Base-by-base conservation (phyloP, 169 alveolate species). In the Perkinsus chesapeaki region DNA sequence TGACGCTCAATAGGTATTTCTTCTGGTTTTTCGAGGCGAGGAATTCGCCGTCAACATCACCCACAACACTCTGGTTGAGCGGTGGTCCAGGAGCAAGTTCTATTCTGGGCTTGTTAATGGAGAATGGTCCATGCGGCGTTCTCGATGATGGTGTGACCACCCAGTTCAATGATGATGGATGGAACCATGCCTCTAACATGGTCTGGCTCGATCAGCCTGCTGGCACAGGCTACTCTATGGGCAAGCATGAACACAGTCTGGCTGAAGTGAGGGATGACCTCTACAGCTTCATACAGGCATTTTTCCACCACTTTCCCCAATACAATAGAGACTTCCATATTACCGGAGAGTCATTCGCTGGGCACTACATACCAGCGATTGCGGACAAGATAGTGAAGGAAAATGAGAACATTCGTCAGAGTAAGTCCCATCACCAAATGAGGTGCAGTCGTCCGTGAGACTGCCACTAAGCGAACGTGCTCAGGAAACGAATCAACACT, bases 81-180 rank as follows among this genome's bases (percentile, higher is more conserved):
- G 99, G 99, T 34, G 99, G 99, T 48, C 99, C 93, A 39, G 97
- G 99, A 39, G 97, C 98, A 91, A 94, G 97, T 36, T 95, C 97
- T 39, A 94, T 96, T 94, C 91, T 96, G 82, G 99, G 98, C 27
- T 92, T 96, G 92, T 90, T 96, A 91, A 94, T 96, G 37, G 98
- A 97, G 95, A 95, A 96, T 73, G 99, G 99, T 0, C 98, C 98
- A 19, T 94, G 94, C 39, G 39, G 93, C 36, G 93, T 94, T 37
- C 90, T 91, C 73, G 91, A 91, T 38, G 92, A 92, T 39, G 92
- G 92, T 9, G 73, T 23, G 0, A 73, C 93, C 39, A 72, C 94
- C 47, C 43, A 93, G 38, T 92, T 34, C 31, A 97, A 97, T 93
- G 96, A 94, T 31, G 94, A 95, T 48, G 91, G 97, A 48, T 96